phyloP scores from a whole-genome alignment of 1,284 basidiomycete species.

The Mycena sp. region DNA sequence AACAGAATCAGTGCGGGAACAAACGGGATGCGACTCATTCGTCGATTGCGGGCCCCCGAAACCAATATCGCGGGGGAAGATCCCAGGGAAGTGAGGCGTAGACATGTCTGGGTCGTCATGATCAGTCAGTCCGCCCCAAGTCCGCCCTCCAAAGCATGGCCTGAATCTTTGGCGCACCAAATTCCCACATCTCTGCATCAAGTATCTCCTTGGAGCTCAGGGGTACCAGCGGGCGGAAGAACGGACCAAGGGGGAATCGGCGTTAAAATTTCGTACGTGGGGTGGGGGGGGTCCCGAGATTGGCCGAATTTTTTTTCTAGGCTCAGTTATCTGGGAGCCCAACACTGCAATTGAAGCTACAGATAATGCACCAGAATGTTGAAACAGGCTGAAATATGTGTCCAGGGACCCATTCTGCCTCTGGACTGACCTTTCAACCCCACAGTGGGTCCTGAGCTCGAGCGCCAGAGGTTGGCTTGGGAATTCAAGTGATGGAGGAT shows the following conservation, averaged over 20 bases:
- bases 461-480: too few species aligned
- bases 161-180: constrained; percentile 57
- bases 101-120: constrained; percentile 56
- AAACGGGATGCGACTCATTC: constrained; percentile 60
- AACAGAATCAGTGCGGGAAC: background rate
- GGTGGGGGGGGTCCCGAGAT: too few species aligned
- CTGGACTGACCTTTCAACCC: too few species aligned
- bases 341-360: too few species aligned
- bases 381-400: too few species aligned
- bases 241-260: constrained; percentile 59
- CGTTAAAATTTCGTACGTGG: too few species aligned
- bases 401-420: too few species aligned
- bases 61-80: constrained; percentile 54
- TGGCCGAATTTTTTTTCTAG: too few species aligned
- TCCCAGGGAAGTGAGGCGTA: constrained; percentile 69
- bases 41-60: constrained; percentile 67
- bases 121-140: background rate
- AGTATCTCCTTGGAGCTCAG: constrained; percentile 56
- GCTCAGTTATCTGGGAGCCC: too few species aligned
- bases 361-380: too few species aligned
- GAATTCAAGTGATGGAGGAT: too few species aligned
- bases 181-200: constrained; percentile 75
- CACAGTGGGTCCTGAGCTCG: too few species aligned
- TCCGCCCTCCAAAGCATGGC: constrained; percentile 1
- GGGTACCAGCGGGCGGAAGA: constrained; percentile 72